Evolutionary conservation across 768 basidiomycete genomes (phyloP), one percentile per base, ranked within the genome.

Genomic region (Leucosporidium scottii): DNA sequence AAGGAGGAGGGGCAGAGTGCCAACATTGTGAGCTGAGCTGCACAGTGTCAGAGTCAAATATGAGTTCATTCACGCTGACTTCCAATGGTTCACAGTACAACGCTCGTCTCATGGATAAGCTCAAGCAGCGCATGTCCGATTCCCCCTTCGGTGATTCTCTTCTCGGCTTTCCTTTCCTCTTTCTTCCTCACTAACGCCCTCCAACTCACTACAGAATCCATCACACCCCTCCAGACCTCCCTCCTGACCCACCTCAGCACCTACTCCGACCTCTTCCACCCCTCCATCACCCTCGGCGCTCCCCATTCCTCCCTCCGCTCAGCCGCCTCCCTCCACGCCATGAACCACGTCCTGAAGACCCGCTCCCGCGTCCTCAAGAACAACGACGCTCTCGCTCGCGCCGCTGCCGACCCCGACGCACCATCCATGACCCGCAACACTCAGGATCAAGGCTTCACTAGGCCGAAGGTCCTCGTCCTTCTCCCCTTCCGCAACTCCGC

Each of bases 371-470:
- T 99, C 44, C 81, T 97, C 3, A 93, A 93, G 78, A 97, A 93
- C 78, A 98, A 97, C 74, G 91, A 94, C 71, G 89, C 88, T 50
- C 82, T 97, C n/a, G 82, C 89, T 0, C 84, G 86, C 70, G 85
- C 86, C 15, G 78, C 83, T 15, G 87, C 89, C 77, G 77, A 82
- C 21, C 81, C 82, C 59, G 79, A 82, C 2, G 82, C 84, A 3
- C 86, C 86, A 3, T 85, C 87, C 78, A 69, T 76, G 30, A 86
- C 90, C 68, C 66, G 68, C 28, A 83, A 90, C 20, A 75, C 79
- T 20, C 90, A 91, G 79, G 96, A 99, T 76, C 96, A 98, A 82
- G 94, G 94, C 31, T 98, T 97, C 79, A 96, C 93, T 10, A 89
- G 96, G 8, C 94, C 96, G 15, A 93, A 94, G 25, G 82, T 94